Evolutionary conservation across 2,329 filamentous ascomycete species (phyloP), one percentile per base, ranked within the genome.

Genomic region (Cladophialophora chaetospira): DNA sequence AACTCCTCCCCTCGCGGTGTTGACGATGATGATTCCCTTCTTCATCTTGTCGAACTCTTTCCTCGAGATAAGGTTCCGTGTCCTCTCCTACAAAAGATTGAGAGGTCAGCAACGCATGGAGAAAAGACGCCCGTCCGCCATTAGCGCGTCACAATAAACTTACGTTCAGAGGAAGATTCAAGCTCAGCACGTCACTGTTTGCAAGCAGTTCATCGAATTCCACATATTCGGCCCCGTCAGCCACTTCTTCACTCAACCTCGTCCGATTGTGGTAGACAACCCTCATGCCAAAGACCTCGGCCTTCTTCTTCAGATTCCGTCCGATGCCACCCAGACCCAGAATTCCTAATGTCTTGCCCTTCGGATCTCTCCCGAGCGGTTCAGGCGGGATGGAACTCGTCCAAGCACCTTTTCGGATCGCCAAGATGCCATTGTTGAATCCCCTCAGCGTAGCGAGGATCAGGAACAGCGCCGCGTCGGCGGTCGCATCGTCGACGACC

Each of bases 241-340:
- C 68, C 43, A 73, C 59, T 2, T 63, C 60, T 23, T 36, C 44
- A 28, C 33, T 36, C 23, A 61, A 58, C 17, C 53, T 36, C 10
- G 28, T 51, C 26, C 63, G 60, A 51, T 68, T 68, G 52, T 67
- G 61, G 43, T 68, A 68, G 6, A 63, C 58, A n/a, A 59, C 55
- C 21, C 60, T 66, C 61, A 68, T 61, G 17, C 66, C 66, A 44
- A 68, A 68, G 23, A 65, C 55, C 54, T 57, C 53, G 5, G 48
- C 48, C 43, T 58, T 58, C 23, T 51, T 82, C 69, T 87, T 89
- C 65, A 94, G 72, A 67, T 91, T 90, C 36, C 86, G 77, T 0
- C 90, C 90, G 60, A 95, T 94, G 2, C 89, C 88, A 13, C 90
- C 90, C 88, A 94, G 92, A 4, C 90, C 90, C 40, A 95, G 71